Base-by-base conservation (phyloP, 2,329 filamentous ascomycete species). In the Neonectria sp. region DNA sequence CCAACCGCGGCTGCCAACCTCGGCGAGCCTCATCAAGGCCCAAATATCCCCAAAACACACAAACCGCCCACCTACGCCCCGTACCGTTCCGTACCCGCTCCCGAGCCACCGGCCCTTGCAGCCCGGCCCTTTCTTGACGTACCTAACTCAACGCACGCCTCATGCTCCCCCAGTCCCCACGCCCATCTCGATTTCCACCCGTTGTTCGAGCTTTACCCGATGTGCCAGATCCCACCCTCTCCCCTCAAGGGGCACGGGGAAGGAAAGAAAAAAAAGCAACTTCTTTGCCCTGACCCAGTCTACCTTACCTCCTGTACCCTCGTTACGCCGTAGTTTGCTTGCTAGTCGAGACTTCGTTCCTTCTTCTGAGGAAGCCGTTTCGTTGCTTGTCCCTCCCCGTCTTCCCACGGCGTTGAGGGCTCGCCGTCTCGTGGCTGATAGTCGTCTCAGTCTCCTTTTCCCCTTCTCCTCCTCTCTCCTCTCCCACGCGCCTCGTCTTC, bases 141-240 rank as follows among this genome's bases (percentile, higher is more conserved):
- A 63, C 56, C 55, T 65, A 70, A 56, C 60, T 70, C 60, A 48
- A 56, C 49, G 45, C 73, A 75, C 72, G 60, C 68, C 73, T 68
- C 60, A 59, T 37, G 51, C 55, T 64, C 55, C 73, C 65, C 60
- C 53, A 35, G 55, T 55, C 60, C 60, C 60, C 63, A 63, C 67
- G 58, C 63, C 68, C 63, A 55, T 55, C 55, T 67, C 40, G 59
- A 63, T 62, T 69, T 60, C 58, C 55, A 58, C 68, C 60, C 58
- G 57, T 55, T 59, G 53, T 63, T 40, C 67, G 68, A 72, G 68
- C 67, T 71, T 69, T 62, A 69, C 72, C 73, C 65, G 55, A 73
- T 76, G 73, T 70, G 71, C 68, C 63, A 75, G 66, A 75, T 74
- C 67, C 72, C 71, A 75, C 73, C 60, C 73, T 64, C 70, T 69